Evolutionary conservation across 768 basidiomycete genomes (phyloP), one percentile per base, ranked within the genome.

Genomic region (Termitomyces sp.): DNA sequence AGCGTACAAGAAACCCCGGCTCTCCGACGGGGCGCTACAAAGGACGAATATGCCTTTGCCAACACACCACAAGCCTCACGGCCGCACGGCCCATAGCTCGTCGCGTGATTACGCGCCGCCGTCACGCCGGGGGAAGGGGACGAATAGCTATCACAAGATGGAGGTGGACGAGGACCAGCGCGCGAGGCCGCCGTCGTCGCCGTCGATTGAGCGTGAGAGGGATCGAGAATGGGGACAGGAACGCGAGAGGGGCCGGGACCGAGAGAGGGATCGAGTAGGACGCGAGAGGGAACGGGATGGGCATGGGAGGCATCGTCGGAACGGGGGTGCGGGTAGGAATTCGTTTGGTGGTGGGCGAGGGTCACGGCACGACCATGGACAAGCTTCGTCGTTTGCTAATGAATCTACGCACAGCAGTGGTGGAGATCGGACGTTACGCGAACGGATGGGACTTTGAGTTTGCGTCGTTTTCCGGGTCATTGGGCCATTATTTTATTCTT

Each of bases 401-500:
- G 70, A 69, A 55, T 68, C 65, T 58, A 56, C 68, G 56, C 71
- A 71, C 59, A 70, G 74, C n/a, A n/a, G n/a, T n/a, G n/a, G n/a
- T 59, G 74, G 74, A 44, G 85, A 88, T 76, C 88, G 89, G 81
- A 88, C 90, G 76, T 83, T 92, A 76, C 87, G 85, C 69, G 88
- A 91, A 71, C 75, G 90, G 65, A 80, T 92, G 85, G 90, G 90
- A 69, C 77, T 90, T 42, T 88, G 71, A 79, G 62, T 40, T 35
- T 19, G 56, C 32, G 30, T 51, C 45, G 34, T 44, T 57, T 5
- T 2, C 15, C 14, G 12, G 11, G 34, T 54, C 38, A 26, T 48
- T 42, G 37, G n/a, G 14, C 17, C 30, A 32, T 26, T 28, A 21
- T 52, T 19, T 28, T 11, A 2, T 24, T 32, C 30, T 32, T 10